Percentiles rank a stretch among this genome's conserved stretches.
Evolutionary conservation across 2,329 filamentous ascomycete genomes (phyloP).

Genomic region (Aspergillus awamori): DNA sequence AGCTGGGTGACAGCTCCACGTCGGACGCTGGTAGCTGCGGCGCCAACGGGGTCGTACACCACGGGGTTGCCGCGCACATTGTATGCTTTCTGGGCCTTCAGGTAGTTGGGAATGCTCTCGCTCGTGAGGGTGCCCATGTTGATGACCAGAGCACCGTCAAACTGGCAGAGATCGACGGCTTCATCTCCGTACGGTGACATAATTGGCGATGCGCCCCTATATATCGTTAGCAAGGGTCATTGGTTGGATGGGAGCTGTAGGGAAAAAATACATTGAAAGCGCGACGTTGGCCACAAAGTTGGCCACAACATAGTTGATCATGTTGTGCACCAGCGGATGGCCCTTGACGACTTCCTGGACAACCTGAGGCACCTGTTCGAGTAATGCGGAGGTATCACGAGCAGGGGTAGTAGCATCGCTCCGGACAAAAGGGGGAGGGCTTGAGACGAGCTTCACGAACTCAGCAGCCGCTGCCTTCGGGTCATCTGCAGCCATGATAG

Average conservation of each 20-base stretch:
- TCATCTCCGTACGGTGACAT: conserved; percentile 90
- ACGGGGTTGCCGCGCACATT: conserved; percentile 75
- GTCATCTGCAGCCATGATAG: conserved; percentile 74
- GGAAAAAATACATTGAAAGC: conserved; percentile 61
- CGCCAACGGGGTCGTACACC: conserved; percentile 87
- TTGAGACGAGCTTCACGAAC: conserved; percentile 61
- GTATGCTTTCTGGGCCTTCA: conserved; percentile 76
- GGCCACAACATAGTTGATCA: conserved; percentile 95
- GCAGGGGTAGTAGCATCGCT: conserved; percentile 30
- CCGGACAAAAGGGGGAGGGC: conserved; percentile 38
- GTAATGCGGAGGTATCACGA: conserved; percentile 32
- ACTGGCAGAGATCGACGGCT: conserved; percentile 74
- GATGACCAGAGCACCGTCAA: conserved; percentile 79
- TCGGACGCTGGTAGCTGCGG: conserved; percentile 77
- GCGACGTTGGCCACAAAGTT: conserved; percentile 94
- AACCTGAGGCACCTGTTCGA: conserved; percentile 48
- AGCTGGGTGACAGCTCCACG: conserved; percentile 71
- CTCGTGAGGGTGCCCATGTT: conserved; percentile 94
- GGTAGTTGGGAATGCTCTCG: conserved; percentile 71
- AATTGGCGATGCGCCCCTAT: conserved; percentile 78
- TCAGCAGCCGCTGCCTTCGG: conserved; percentile 65
- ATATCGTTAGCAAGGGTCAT: conserved; percentile 19
- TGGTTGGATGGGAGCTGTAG: neutral
- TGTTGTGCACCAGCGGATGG: conserved; percentile 85
- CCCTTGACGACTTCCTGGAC: conserved; percentile 63